These are phyloP conservation scores for Pascua sp. DNA, from an alignment of 1,284 basidiomycete genomes.

Conservation along the genomic window DNA sequence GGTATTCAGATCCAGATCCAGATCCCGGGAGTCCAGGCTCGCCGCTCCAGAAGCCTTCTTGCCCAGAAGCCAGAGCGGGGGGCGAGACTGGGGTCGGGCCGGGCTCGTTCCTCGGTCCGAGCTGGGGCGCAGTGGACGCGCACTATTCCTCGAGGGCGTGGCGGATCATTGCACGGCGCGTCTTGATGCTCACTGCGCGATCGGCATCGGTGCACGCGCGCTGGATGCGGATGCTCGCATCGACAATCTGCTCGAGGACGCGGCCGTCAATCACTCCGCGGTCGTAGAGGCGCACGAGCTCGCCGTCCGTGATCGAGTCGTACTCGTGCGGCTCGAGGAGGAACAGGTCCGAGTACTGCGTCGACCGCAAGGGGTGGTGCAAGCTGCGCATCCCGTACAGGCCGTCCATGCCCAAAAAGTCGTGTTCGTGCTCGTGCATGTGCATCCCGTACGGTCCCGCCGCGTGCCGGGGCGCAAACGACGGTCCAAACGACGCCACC, in stretches of 20 bases:
- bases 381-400: too few relatives aligned
- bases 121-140: too few relatives aligned
- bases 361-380: constrained; percentile 1
- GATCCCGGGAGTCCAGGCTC: too few relatives aligned
- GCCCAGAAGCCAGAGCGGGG: too few relatives aligned
- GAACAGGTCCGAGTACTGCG: constrained; percentile 22
- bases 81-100: too few relatives aligned
- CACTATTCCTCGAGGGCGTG: constrained; percentile 17
- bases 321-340: constrained; percentile 24
- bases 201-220: constrained; percentile 20
- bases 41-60: too few relatives aligned
- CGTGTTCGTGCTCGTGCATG: background rate
- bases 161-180: constrained; percentile 21
- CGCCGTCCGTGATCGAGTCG: constrained; percentile 21
- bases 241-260: constrained; percentile 19
- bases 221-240: constrained; percentile 22
- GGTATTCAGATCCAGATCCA: too few relatives aligned
- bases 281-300: constrained; percentile 21
- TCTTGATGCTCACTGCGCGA: constrained; percentile 22
- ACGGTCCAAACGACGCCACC: background rate
- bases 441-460: background rate
- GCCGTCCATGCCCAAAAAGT: too few relatives aligned
- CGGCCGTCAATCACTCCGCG: constrained; percentile 18
- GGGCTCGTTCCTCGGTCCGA: too few relatives aligned
- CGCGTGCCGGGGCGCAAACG: background rate